A percentile compares a stretch with the other conserved stretches of the same genome.
Evolutionary conservation across 2,329 filamentous ascomycete species (phyloP).

Genomic region (Colletotrichum sp.): DNA sequence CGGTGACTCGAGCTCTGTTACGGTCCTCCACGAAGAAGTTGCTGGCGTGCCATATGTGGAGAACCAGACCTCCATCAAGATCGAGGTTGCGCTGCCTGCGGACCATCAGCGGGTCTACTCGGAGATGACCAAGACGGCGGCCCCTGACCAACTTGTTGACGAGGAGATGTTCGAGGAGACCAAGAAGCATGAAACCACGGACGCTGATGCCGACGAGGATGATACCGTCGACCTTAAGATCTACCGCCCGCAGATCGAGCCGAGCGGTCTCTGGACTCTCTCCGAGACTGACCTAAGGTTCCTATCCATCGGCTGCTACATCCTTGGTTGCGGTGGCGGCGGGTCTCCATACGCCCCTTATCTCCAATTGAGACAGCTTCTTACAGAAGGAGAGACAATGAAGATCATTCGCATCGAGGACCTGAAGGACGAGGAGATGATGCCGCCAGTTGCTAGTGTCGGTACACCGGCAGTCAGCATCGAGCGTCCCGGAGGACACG

Average conservation of each 20-base stretch:
- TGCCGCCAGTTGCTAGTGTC: slow-evolving; percentile 24
- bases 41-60: slow-evolving; percentile 26
- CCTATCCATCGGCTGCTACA: slow-evolving; percentile 27
- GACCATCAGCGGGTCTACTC: slow-evolving; percentile 23
- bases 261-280: slow-evolving; percentile 23
- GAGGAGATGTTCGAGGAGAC: slow-evolving; percentile 17
- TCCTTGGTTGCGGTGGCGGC: slow-evolving; percentile 28
- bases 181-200: slow-evolving; percentile 4
- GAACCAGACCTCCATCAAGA: slow-evolving; percentile 24
- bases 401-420: slow-evolving; percentile 24
- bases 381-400: slow-evolving; percentile 23
- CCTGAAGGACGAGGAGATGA: slow-evolving; percentile 23
- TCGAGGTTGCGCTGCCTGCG: slow-evolving; percentile 24
- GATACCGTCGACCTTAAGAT: not conserved
- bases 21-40: slow-evolving; percentile 25
- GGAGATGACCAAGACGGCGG: not conserved
- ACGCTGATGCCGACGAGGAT: not conserved
- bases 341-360: slow-evolving; percentile 27
- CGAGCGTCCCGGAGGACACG: slow-evolving; percentile 23
- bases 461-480: slow-evolving; percentile 27
- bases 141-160: slow-evolving; percentile 1
- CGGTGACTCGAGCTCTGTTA: slow-evolving; percentile 18
- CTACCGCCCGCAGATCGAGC: slow-evolving; percentile 10
- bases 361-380: slow-evolving; percentile 22
- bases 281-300: slow-evolving; percentile 26